A percentile compares a stretch with the other conserved stretches of the same genome.
Evolutionary conservation across 192 early-diverging fungal species (phyloP).

Genomic region (Coemansia pectinata): DNA sequence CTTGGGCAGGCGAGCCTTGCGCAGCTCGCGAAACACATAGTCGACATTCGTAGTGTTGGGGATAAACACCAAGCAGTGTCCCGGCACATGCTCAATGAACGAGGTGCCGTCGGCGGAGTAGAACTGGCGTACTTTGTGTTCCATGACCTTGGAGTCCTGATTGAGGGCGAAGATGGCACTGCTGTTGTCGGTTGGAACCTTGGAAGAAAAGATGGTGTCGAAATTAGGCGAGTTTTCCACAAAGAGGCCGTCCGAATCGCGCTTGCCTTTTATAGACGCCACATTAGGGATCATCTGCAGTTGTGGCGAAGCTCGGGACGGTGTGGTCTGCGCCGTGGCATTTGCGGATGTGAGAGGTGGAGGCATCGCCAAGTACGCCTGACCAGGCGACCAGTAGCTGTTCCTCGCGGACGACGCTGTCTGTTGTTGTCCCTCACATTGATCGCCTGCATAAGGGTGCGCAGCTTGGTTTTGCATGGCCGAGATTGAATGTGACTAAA

Average conservation of each 20-base stretch:
- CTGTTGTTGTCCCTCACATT: slow-evolving; percentile 19
- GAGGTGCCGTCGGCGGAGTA: slow-evolving; percentile 34
- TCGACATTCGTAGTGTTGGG: slow-evolving; percentile 35
- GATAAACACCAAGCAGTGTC: slow-evolving; percentile 52
- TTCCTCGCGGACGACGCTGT: slow-evolving; percentile 3
- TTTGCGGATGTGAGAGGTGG: neutral
- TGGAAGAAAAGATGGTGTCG: slow-evolving; percentile 7
- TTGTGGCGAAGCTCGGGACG: slow-evolving; percentile 35
- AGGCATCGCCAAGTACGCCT: slow-evolving; percentile 21
- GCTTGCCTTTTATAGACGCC: slow-evolving; percentile 42
- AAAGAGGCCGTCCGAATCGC: neutral
- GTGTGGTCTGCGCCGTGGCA: slow-evolving; percentile 10
- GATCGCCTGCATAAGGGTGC: slow-evolving; percentile 40
- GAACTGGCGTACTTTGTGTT: slow-evolving; percentile 48
- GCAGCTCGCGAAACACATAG: slow-evolving; percentile 33
- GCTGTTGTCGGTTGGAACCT: slow-evolving; percentile 1
- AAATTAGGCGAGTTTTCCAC: slow-evolving; percentile 4
- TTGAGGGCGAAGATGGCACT: slow-evolving; percentile 19
- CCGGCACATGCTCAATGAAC: slow-evolving; percentile 53
- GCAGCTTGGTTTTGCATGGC: slow-evolving; percentile 19
- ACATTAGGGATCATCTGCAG: slow-evolving; percentile 18
- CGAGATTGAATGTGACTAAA: neutral
- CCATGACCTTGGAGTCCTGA: slow-evolving; percentile 25
- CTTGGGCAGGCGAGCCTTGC: slow-evolving; percentile 33
- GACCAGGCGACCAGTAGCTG: slow-evolving; percentile 12